Evolutionary conservation across 192 early-diverging fungal genomes (phyloP), one percentile per base, ranked within the genome.

Genomic region (Rhizophagus clarus): DNA sequence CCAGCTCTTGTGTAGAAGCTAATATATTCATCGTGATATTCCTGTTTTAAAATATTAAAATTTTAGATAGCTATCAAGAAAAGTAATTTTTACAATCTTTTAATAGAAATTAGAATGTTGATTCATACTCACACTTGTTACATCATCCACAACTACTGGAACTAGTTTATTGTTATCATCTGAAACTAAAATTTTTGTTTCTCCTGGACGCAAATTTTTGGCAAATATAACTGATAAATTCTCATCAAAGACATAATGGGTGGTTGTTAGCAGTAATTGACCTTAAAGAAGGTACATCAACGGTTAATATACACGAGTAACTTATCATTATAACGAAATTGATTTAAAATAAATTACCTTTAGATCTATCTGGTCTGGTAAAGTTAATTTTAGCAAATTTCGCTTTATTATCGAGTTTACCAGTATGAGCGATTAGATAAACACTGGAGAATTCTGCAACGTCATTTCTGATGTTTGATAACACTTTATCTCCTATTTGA

Each of bases 121-220:
- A n/a, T n/a, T n/a, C n/a, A n/a, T n/a, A n/a, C 34, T 37, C 2
- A 64, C 63, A 20, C 31, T 64, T 64, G 24, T n/a, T n/a, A n/a
- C n/a, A n/a, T n/a, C n/a, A n/a, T n/a, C n/a, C n/a, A n/a, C n/a
- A n/a, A n/a, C n/a, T n/a, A n/a, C n/a, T n/a, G n/a, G n/a, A n/a
- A n/a, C n/a, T n/a, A n/a, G n/a, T n/a, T n/a, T 64, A 66, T 66
- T 66, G 4, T n/a, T 51, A 66, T 29, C 7, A 66, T 66, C 63
- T 28, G 15, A 66, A 4, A 66, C 29, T 5, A 66, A 66, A 28
- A 66, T 66, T 15, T 66, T 66, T 6, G 63, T 29, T 66, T 26
- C 24, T 64, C 63, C 24, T 28, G 63, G 63, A 4, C 24, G 26
- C 9, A 51, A 28, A 66, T n/a, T 66, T 28, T 66, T 31, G 63